These are phyloP conservation scores for Aureobasidium mangrovei DNA, from an alignment of 2,329 filamentous ascomycete genomes.

Conservation along the genomic window DNA sequence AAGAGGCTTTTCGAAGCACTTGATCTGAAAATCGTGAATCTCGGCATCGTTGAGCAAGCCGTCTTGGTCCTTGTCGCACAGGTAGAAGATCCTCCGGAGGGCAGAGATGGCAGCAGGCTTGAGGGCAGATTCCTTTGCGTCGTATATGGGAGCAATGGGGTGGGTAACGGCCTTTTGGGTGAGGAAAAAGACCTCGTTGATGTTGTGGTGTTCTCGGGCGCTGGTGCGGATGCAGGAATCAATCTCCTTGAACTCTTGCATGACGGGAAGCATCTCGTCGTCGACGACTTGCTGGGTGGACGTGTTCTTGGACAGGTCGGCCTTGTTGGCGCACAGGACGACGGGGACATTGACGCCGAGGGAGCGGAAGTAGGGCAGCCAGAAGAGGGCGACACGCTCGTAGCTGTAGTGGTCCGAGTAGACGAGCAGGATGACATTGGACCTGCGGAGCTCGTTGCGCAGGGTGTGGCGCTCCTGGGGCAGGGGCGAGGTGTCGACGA, in stretches of 20 bases:
- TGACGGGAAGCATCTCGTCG: slow-evolving; percentile 95
- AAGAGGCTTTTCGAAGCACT: slow-evolving; percentile 84
- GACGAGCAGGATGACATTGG: slow-evolving; percentile 91
- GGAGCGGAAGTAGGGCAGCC: slow-evolving; percentile 96
- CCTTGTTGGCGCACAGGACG: slow-evolving; percentile 93
- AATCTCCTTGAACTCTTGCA: slow-evolving; percentile 98
- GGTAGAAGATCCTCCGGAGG: slow-evolving; percentile 82
- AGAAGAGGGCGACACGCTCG: slow-evolving; percentile 91
- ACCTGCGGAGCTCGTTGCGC: slow-evolving; percentile 90
- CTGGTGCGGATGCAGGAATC: slow-evolving; percentile 95
- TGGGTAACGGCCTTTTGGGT: slow-evolving; percentile 98
- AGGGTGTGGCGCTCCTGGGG: slow-evolving; percentile 86
- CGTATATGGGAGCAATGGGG: slow-evolving; percentile 90
- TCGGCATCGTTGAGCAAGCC: slow-evolving; percentile 84
- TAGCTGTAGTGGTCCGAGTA: slow-evolving; percentile 99
- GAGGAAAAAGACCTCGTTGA: slow-evolving; percentile 91
- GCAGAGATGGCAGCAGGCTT: slow-evolving; percentile 86
- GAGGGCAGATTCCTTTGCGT: slow-evolving; percentile 78
- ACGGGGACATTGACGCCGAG: slow-evolving; percentile 98
- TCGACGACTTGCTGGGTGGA: slow-evolving; percentile 78
- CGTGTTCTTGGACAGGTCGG: slow-evolving; percentile 69
- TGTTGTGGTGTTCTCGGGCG: slow-evolving; percentile 82
- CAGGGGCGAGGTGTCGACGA: slow-evolving; percentile 92
- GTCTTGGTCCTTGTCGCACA: slow-evolving; percentile 94
- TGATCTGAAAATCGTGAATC: slow-evolving; percentile 80